phyloP scores from a whole-genome alignment of 257 asterid genomes.

The Gentiana macrophylla region DNA sequence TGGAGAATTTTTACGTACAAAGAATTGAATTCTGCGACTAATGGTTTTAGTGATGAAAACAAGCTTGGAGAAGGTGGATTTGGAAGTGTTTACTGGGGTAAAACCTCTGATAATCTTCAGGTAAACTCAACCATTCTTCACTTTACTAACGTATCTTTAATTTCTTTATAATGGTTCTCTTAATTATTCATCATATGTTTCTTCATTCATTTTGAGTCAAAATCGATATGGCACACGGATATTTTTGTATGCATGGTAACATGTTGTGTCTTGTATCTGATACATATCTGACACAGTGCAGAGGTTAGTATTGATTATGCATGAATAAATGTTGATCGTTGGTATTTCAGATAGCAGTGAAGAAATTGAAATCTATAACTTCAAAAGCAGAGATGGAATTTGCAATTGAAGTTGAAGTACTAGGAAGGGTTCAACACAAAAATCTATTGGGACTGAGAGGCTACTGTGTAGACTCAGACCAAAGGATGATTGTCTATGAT shows the following conservation, averaged over 20 bases:
- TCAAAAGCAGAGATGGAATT: constrained; percentile 90
- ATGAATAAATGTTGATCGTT: neutral
- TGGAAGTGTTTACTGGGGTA: constrained; percentile 90
- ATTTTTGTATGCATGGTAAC: too few species aligned
- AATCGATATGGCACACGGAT: too few species aligned
- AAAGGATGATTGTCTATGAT: constrained; percentile 70
- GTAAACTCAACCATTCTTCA: constrained; percentile 16
- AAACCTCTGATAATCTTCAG: constrained; percentile 77
- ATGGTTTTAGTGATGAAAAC: constrained; percentile 66
- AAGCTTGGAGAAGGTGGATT: constrained; percentile 90
- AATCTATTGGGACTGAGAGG: constrained; percentile 73
- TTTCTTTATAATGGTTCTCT: neutral
- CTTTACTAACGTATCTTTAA: too few species aligned
- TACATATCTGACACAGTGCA: too few species aligned
- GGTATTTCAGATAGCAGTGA: constrained; percentile 57
- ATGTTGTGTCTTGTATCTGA: too few species aligned
- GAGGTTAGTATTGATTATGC: too few species aligned
- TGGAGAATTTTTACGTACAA: constrained; percentile 80
- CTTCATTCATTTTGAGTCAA: too few species aligned
- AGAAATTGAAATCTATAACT: constrained; percentile 71
- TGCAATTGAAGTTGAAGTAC: constrained; percentile 80
- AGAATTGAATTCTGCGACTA: constrained; percentile 66
- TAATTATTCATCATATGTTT: too few species aligned
- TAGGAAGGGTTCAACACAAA: constrained; percentile 78
- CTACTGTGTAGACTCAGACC: constrained; percentile 63